phyloP scores from a whole-genome alignment of 768 basidiomycete genomes.

The Phaeolepiota aurea region DNA sequence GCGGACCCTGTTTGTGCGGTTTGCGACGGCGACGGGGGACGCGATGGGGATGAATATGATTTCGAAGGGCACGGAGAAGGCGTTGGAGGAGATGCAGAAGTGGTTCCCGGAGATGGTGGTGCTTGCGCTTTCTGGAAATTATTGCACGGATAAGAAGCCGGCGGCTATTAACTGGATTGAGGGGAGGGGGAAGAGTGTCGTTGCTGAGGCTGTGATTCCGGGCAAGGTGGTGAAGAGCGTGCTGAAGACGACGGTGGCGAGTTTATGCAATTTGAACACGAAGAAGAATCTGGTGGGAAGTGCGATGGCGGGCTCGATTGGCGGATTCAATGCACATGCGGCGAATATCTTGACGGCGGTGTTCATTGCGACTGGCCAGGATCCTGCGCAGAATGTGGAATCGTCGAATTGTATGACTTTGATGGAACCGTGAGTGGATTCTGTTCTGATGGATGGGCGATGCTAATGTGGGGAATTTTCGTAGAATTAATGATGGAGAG shows the following conservation, averaged over 20 bases:
- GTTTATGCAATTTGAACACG: conserved; percentile 81
- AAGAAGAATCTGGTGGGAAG: conserved; percentile 98
- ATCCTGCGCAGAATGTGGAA: conserved; percentile 98
- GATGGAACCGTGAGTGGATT: conserved; percentile 86
- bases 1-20: conserved; percentile 86
- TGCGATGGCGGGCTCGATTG: conserved; percentile 97
- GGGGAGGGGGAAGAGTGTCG: conserved; percentile 95
- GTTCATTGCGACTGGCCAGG: conserved; percentile 95
- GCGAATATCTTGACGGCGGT: conserved; percentile 95
- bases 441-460: conserved; percentile 1
- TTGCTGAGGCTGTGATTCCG: conserved; percentile 90
- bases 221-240: conserved; percentile 84
- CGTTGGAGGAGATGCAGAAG: conserved; percentile 68
- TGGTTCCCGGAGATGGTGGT: conserved; percentile 89
- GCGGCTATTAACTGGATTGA: conserved; percentile 99
- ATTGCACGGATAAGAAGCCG: conserved; percentile 99
- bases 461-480: conserved; percentile 3
- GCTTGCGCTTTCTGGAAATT: conserved; percentile 91
- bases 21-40: conserved; percentile 91
- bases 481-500: conserved; percentile 79
- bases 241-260: conserved; percentile 90
- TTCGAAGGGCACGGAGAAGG: conserved; percentile 94
- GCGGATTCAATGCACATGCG: conserved; percentile 98
- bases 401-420: conserved; percentile 97
- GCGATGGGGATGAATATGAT: conserved; percentile 99